These are phyloP conservation scores for Grosmannia penicillata DNA, from an alignment of 2,329 filamentous ascomycete species.

Conservation along the genomic window DNA sequence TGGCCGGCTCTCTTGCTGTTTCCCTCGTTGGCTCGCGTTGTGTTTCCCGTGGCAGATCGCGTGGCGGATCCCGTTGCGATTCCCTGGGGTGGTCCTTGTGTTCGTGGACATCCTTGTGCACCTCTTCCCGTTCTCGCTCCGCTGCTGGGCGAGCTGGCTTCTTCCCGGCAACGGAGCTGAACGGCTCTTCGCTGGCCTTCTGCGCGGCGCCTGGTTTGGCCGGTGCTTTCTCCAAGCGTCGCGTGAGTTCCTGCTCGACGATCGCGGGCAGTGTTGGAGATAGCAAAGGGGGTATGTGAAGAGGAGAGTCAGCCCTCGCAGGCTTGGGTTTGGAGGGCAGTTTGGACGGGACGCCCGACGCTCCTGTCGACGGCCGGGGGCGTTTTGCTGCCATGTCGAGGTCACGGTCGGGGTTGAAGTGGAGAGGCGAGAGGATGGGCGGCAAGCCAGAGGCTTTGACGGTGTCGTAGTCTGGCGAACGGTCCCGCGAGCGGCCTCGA, in stretches of 20 bases:
- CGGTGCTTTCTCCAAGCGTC: constrained; percentile 17
- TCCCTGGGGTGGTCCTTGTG: neutral
- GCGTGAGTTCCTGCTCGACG: constrained; percentile 31
- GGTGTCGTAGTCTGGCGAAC: neutral
- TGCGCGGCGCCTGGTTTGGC: constrained; percentile 10
- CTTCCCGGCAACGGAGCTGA: constrained; percentile 20
- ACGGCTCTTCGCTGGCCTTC: constrained; percentile 15
- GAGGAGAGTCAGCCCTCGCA: constrained; percentile 16
- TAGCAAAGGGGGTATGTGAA: constrained; percentile 32
- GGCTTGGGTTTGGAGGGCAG: neutral
- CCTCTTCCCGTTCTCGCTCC: neutral
- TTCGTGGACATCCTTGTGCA: neutral
- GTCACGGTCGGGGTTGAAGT: constrained; percentile 2
- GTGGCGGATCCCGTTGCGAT: neutral
- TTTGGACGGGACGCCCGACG: constrained; percentile 11
- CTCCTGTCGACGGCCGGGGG: constrained; percentile 12
- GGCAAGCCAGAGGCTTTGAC: neutral
- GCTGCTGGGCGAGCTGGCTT: constrained; percentile 18
- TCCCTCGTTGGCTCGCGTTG: neutral
- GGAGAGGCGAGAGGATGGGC: constrained; percentile 1
- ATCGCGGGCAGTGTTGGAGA: constrained; percentile 40
- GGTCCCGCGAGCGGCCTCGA: neutral
- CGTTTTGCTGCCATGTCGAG: constrained; percentile 3
- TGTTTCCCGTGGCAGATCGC: constrained; percentile 6
- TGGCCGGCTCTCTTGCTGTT: neutral